Base-by-base conservation (phyloP, 176 grass and related monocot genomes). In the Rhynchospora tenuis region DNA sequence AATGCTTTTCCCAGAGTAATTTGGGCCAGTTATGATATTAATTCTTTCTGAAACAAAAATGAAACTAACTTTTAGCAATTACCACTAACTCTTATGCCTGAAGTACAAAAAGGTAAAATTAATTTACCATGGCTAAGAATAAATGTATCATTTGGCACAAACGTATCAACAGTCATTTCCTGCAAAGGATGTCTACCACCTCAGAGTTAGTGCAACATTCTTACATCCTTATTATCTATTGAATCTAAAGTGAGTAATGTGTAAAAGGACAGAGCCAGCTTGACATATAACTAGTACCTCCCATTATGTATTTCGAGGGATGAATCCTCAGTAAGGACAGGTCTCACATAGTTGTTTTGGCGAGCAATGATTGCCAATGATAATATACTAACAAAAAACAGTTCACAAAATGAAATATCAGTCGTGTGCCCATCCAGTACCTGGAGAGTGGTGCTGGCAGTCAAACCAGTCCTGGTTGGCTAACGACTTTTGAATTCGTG, bases 1-100 rank as follows among this genome's bases (percentile, higher is more conserved):
- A 84, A 98, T 95, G 84, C 92, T 98, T 91, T 98, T 98, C 31
- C 95, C 91, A 60, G 95, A 98, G 88, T 93, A 98, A 86, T 98
- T 98, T 55, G 95, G 95, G 29, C 92, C 95, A 87, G 87, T 98
- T 85, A 98, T 95, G 81, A 98, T 93, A 58, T 93, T 94, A 84
- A 94, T 94, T 94, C 92, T 91, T 85, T 92, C 95, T 98, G 81
- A 50, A 80, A 88, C 64, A 83, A 17, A 82, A 27, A 76, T 28
- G 23, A 54, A 22, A 75, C 72, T 75, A 54, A 29, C 72, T 28
- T 51, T 75, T 52, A 75, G 23, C 54, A 12, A 29, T 75, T 76
- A 28, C 14, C 3, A 54, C 43, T 14, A 76, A 54, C 5, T 76
- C 51, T 43, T 15, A 81, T 45, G 45, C 59, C 61, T 42, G 23